A percentile compares a stretch with the other conserved stretches of the same genome.
Evolutionary conservation across 768 basidiomycete genomes (phyloP).

Genomic region (Zangia roseola): DNA sequence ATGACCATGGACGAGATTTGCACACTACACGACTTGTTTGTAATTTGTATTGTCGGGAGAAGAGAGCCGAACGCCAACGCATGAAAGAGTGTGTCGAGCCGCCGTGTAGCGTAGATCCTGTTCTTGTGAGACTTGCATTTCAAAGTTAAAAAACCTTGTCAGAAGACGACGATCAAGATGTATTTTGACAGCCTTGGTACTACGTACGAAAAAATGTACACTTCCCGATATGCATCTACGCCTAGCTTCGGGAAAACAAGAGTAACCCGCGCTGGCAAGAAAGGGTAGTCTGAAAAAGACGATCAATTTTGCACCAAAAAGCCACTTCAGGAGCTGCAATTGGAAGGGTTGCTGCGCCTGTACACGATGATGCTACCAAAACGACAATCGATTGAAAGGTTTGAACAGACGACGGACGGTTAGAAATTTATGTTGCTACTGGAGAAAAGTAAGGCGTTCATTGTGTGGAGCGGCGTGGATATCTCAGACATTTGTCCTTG

Average conservation of each 20-base stretch:
- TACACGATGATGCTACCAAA: conserved; percentile 30
- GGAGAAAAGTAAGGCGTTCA: neutral
- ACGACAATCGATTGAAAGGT: neutral
- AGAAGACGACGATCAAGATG: too few species aligned
- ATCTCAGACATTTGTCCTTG: conserved; percentile 6
- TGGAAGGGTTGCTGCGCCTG: conserved; percentile 27
- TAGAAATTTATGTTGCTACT: too few species aligned
- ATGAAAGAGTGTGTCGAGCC: too few species aligned
- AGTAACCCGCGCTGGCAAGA: conserved; percentile 5
- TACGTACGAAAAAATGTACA: conserved; percentile 10
- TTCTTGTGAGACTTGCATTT: too few species aligned
- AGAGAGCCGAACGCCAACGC: too few species aligned
- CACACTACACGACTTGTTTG: too few species aligned
- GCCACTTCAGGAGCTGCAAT: conserved; percentile 35
- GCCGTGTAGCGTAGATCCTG: too few species aligned
- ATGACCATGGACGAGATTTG: too few species aligned
- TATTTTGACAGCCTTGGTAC: too few species aligned
- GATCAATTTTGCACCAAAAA: conserved; percentile 27
- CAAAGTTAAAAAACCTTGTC: too few species aligned
- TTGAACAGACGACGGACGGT: neutral
- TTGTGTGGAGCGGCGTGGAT: too few species aligned
- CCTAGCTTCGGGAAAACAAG: conserved; percentile 4
- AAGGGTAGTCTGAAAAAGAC: conserved; percentile 7
- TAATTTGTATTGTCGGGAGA: too few species aligned
- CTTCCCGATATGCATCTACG: conserved; percentile 3